phyloP scores from a whole-genome alignment of 2,329 filamentous ascomycete species.

The Trichoderma guizhouense region DNA sequence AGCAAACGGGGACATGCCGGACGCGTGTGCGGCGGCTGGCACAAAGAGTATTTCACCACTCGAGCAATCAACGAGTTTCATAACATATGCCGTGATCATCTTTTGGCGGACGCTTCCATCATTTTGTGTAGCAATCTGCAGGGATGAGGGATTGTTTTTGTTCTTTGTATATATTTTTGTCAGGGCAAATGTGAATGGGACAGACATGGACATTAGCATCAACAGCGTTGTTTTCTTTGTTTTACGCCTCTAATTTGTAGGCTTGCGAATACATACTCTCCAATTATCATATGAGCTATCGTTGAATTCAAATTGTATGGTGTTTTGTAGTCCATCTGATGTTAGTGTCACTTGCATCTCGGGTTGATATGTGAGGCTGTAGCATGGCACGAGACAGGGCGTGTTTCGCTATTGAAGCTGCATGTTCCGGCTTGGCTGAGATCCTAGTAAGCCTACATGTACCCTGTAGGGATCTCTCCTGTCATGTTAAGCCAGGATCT shows the following conservation, averaged over 20 bases:
- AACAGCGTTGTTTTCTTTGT: background rate
- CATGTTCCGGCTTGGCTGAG: background rate
- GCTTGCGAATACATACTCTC: background rate
- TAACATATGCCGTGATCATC: background rate
- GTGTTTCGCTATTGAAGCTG: background rate
- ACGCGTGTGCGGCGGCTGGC: conserved; percentile 29
- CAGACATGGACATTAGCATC: background rate
- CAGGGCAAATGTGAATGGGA: background rate
- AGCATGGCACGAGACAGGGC: background rate
- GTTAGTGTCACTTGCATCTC: background rate
- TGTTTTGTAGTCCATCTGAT: background rate
- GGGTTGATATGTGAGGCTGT: background rate
- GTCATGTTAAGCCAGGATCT: background rate
- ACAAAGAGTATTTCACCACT: conserved; percentile 29
- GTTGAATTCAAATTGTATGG: background rate
- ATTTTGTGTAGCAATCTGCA: background rate
- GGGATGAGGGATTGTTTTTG: background rate
- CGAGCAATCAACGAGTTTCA: conserved; percentile 10
- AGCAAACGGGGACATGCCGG: conserved; percentile 25
- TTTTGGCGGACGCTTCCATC: background rate
- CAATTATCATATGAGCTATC: background rate
- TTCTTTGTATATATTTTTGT: background rate
- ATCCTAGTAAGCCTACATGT: background rate
- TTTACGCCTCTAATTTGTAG: background rate
- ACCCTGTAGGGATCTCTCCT: background rate